Conservation (phyloP, 176 grass and related monocot species). For the Triticum timopheevii region DNA sequence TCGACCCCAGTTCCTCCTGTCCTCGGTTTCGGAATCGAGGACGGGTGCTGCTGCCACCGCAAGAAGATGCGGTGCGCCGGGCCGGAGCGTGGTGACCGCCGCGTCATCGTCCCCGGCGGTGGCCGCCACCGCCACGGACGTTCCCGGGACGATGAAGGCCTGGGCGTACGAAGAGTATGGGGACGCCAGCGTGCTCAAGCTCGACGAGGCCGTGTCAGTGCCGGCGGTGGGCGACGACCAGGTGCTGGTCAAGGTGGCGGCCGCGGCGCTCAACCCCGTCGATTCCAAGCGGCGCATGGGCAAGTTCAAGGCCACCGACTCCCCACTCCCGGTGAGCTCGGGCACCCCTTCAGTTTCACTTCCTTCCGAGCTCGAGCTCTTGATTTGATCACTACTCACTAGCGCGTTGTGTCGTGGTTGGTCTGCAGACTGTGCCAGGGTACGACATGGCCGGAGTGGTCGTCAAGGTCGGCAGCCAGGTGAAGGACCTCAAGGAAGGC, state of each 20-base stretch:
- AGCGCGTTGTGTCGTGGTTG: neutral
- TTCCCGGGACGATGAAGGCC: constrained; percentile 65
- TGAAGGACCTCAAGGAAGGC: constrained; percentile 62
- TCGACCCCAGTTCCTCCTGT: neutral
- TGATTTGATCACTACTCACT: neutral
- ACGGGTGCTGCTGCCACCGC: neutral
- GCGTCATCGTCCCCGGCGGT: constrained; percentile 13
- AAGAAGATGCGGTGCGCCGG: neutral
- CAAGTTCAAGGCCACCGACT: constrained; percentile 93
- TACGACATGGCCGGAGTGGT: constrained; percentile 87
- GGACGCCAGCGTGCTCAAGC: constrained; percentile 55
- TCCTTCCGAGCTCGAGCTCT: neutral
- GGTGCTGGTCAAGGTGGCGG: constrained; percentile 74
- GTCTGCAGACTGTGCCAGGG: constrained; percentile 77
- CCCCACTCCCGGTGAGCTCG: constrained; percentile 62
- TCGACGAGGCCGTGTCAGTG: constrained; percentile 52
- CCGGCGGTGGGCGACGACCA: constrained; percentile 66
- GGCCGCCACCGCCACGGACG: neutral
- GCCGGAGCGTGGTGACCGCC: constrained; percentile 20
- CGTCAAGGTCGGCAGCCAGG: constrained; percentile 72
- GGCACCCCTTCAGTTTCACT: neutral
- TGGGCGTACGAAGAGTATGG: constrained; percentile 91
- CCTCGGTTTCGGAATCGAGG: neutral
- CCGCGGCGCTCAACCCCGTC: constrained; percentile 84
- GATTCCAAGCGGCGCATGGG: constrained; percentile 79